Evolutionary conservation across 2,329 filamentous ascomycete genomes (phyloP).

Genomic region (Venturia carpophila): DNA sequence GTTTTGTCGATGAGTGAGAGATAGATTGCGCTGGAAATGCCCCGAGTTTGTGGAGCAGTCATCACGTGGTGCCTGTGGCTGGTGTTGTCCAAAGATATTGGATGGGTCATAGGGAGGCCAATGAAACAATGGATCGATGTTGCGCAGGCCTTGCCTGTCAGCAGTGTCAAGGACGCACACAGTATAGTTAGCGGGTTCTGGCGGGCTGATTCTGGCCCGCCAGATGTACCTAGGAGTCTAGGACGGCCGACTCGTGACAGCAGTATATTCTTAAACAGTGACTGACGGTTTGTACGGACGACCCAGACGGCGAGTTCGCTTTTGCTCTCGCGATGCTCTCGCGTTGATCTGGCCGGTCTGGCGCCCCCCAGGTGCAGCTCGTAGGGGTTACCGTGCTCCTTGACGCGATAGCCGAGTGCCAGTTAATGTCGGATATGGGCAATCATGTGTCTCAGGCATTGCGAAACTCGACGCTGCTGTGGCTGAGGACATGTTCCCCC

Average conservation of each 20-base stretch:
- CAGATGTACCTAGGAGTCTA: background rate
- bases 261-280: conserved; percentile 2
- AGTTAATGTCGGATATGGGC: background rate
- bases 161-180: conserved; percentile 9
- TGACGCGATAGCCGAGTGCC: background rate
- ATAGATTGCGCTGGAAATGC: background rate
- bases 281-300: background rate
- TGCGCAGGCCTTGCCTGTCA: conserved; percentile 21
- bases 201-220: background rate
- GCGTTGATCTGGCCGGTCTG: background rate
- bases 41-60: background rate
- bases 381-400: background rate
- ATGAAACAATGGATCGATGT: conserved; percentile 18
- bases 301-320: no score
- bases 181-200: no score
- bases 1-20: conserved; percentile 13
- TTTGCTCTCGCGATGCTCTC: no score
- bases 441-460: conserved; percentile 11
- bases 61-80: conserved; percentile 7
- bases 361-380: background rate
- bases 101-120: background rate
- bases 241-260: background rate
- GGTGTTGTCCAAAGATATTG: background rate
- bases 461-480: conserved; percentile 9
- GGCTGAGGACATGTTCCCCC: conserved; percentile 3